These are phyloP conservation scores for Phalaenopsis aphrodite DNA, from an alignment of 106 monocot genomes.

Conservation along the genomic window DNA sequence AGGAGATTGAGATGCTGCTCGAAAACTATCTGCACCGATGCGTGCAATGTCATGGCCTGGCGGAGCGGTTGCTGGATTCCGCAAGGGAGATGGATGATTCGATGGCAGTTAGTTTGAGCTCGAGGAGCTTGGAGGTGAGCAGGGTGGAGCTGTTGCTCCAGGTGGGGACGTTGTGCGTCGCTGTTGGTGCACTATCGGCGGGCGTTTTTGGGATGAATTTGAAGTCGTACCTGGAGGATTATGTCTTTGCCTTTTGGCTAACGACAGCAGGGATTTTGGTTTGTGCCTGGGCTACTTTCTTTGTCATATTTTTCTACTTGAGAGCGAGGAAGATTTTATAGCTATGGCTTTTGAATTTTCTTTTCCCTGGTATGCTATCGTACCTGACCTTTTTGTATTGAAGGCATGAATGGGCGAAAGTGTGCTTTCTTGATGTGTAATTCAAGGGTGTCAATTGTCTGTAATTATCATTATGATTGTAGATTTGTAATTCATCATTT, in stretches of 20 bases:
- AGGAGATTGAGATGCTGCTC: constrained; percentile 98
- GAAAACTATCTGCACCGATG: constrained; percentile 98
- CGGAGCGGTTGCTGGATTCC: constrained; percentile 92
- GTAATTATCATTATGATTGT: no score
- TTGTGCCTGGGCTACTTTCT: constrained; percentile 68
- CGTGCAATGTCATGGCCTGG: constrained; percentile 94
- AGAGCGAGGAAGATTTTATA: constrained; percentile 60
- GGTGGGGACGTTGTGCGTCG: constrained; percentile 95
- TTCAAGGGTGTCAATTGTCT: no score
- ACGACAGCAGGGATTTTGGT: constrained; percentile 81
- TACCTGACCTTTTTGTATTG: no score
- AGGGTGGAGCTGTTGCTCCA: constrained; percentile 92
- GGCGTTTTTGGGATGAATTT: constrained; percentile 99
- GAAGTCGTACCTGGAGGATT: constrained; percentile 86
- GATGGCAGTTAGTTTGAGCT: constrained; percentile 94
- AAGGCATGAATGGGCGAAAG: no score
- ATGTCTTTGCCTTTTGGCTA: constrained; percentile 80
- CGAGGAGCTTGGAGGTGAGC: constrained; percentile 84
- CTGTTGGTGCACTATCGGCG: constrained; percentile 89
- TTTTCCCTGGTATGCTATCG: background rate
- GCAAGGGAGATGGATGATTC: constrained; percentile 99
- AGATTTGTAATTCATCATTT: no score
- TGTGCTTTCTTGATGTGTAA: no score
- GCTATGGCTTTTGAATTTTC: background rate
- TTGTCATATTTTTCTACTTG: constrained; percentile 73